phyloP scores from a whole-genome alignment of 495 filamentous ascomycete genomes.

The Neurospora discreta region DNA sequence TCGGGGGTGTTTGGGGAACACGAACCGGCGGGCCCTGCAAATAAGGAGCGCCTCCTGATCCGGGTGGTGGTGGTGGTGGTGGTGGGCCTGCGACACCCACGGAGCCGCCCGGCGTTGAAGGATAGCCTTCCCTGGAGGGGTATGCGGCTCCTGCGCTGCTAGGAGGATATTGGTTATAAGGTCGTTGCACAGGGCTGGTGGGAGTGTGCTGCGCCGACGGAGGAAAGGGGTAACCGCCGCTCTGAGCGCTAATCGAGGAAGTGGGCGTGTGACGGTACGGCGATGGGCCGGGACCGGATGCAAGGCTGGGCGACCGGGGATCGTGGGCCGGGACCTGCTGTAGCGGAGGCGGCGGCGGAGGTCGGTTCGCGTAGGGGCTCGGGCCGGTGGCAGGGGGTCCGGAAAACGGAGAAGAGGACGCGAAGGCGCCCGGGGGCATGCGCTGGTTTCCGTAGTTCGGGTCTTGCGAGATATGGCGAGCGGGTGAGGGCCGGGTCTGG shows the following conservation, averaged over 20 bases:
- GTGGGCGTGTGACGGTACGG: conserved; percentile 42
- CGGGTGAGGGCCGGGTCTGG: conserved; percentile 32
- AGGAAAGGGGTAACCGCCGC: conserved; percentile 44
- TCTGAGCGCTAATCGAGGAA: conserved; percentile 28
- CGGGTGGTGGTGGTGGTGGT: not conserved
- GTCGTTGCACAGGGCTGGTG: conserved; percentile 36
- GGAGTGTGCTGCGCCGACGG: conserved; percentile 37
- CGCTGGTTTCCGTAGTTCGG: conserved; percentile 18
- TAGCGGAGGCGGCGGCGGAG: conserved; percentile 38
- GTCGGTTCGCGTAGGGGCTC: conserved; percentile 30
- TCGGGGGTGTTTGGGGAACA: conserved; percentile 41
- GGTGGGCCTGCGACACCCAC: conserved; percentile 33
- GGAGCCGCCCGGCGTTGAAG: conserved; percentile 21
- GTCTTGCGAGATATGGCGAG: conserved; percentile 28
- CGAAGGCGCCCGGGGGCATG: conserved; percentile 17
- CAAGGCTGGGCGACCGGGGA: conserved; percentile 39
- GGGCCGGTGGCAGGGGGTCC: conserved; percentile 18
- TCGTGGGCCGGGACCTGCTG: conserved; percentile 38
- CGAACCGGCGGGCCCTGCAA: conserved; percentile 26
- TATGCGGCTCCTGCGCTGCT: conserved; percentile 15
- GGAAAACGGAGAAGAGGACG: conserved; percentile 26
- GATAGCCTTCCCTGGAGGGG: conserved; percentile 37
- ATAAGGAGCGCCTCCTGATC: conserved; percentile 18
- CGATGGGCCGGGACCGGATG: conserved; percentile 36
- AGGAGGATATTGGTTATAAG: conserved; percentile 31